A percentile compares a stretch with the other conserved stretches of the same genome.
These are phyloP conservation scores for Saksenaea oblongispora DNA, from an alignment of 371 early-diverging fungal species.

Conservation along the genomic window DNA sequence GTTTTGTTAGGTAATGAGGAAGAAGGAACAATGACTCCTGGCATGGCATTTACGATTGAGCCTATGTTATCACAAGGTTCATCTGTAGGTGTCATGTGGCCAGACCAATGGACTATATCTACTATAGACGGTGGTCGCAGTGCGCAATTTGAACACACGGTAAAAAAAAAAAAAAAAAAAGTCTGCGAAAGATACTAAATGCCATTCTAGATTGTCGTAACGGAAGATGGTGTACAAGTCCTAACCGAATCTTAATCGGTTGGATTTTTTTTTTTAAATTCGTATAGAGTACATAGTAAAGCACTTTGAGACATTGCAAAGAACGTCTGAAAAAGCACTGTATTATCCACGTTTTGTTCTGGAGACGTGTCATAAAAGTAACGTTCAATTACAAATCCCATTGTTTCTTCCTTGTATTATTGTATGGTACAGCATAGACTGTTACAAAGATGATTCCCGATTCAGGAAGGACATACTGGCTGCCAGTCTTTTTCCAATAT, in stretches of 20 bases:
- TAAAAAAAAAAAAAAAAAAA: conserved; percentile 34
- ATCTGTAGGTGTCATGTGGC: conserved; percentile 73
- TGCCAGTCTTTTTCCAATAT: too few species aligned
- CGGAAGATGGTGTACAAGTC: conserved; percentile 12
- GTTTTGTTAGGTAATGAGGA: conserved; percentile 50
- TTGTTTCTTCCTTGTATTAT: too few species aligned
- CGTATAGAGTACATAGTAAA: neutral
- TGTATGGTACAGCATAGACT: too few species aligned
- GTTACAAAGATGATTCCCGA: too few species aligned
- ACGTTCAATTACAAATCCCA: too few species aligned
- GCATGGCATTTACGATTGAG: conserved; percentile 86
- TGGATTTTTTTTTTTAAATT: neutral
- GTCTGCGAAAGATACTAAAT: conserved; percentile 20
- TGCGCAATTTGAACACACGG: conserved; percentile 90
- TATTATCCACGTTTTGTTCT: too few species aligned
- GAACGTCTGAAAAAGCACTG: too few species aligned
- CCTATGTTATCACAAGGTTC: conserved; percentile 87
- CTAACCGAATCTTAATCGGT: conserved; percentile 8
- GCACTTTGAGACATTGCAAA: too few species aligned
- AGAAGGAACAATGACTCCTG: conserved; percentile 67
- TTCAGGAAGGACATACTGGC: too few species aligned
- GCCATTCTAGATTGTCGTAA: conserved; percentile 10
- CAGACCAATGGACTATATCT: conserved; percentile 87
- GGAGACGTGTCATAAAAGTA: too few species aligned
- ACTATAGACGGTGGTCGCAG: conserved; percentile 84